These are phyloP conservation scores for Candida easanensis DNA, from an alignment of 805 yeast species.

Conservation along the genomic window DNA sequence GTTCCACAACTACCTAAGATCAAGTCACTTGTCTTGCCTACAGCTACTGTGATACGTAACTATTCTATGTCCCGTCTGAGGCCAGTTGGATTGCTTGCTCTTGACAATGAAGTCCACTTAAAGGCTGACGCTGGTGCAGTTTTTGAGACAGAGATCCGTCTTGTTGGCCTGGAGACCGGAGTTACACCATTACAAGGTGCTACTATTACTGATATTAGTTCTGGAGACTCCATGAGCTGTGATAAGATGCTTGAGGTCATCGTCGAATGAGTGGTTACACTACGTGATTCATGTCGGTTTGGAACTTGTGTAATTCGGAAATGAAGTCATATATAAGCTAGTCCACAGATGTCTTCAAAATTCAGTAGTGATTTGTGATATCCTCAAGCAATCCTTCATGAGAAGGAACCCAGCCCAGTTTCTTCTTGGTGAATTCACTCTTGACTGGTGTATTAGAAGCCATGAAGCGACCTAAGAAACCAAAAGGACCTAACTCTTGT, in stretches of 20 bases:
- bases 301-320: no score
- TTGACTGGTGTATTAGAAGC: constrained; percentile 20
- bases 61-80: constrained; percentile 40
- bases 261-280: constrained; percentile 16
- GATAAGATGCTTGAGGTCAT: constrained; percentile 72
- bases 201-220: constrained; percentile 56
- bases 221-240: constrained; percentile 69
- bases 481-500: constrained; percentile 8
- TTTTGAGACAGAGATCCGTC: constrained; percentile 57
- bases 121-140: constrained; percentile 53
- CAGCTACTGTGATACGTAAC: constrained; percentile 27
- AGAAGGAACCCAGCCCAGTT: constrained; percentile 30
- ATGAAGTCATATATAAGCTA: no score
- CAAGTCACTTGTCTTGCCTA: constrained; percentile 22
- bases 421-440: constrained; percentile 21
- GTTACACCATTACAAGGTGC: constrained; percentile 62
- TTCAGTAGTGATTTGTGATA: constrained; percentile 15
- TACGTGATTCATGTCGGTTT: no score
- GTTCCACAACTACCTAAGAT: constrained; percentile 27
- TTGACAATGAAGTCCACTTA: constrained; percentile 63
- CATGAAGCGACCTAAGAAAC: constrained; percentile 8
- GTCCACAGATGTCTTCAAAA: constrained; percentile 28
- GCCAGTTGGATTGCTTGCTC: constrained; percentile 55
- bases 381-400: background rate
- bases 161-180: constrained; percentile 65